A percentile compares a stretch with the other conserved stretches of the same genome.
Evolutionary conservation across 225 moss, liverwort and hornwort genomes (phyloP).

Genomic region (Pseudoscleropodium purum): DNA sequence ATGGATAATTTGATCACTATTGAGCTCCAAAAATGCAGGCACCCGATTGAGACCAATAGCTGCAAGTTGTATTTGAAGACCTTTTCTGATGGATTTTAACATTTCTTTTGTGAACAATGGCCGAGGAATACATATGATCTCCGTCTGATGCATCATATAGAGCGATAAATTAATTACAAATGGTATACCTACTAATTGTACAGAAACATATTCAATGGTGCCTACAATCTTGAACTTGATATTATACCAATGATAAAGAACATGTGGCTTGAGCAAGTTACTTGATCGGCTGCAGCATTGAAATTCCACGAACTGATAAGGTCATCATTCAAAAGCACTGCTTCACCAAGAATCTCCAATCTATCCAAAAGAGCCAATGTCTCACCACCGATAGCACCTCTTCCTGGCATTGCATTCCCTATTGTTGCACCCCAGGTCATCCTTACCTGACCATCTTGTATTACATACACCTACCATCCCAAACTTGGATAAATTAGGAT

Average conservation of each 20-base stretch:
- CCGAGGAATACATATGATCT: conserved; percentile 61
- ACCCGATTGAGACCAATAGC: conserved; percentile 75
- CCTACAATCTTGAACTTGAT: not conserved
- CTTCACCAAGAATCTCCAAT: conserved; percentile 87
- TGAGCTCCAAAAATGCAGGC: conserved; percentile 79
- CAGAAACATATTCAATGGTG: not conserved
- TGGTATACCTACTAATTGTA: not conserved
- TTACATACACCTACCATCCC: conserved; percentile 48
- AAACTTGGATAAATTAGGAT: conserved; percentile 18
- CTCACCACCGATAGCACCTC: conserved; percentile 62
- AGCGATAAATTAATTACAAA: not conserved
- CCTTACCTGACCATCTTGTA: conserved; percentile 94
- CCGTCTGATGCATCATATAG: conserved; percentile 40
- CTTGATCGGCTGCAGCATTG: conserved; percentile 90
- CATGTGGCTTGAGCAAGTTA: conserved; percentile 9
- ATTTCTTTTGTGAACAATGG: conserved; percentile 49
- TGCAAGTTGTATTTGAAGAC: conserved; percentile 71
- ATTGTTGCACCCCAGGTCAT: conserved; percentile 69
- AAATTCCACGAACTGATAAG: conserved; percentile 73
- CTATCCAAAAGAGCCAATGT: conserved; percentile 76
- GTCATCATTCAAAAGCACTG: conserved; percentile 79
- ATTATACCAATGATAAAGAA: not conserved
- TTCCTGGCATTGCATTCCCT: conserved; percentile 51
- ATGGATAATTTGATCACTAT: conserved; percentile 58
- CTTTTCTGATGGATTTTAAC: conserved; percentile 48